Evolutionary conservation across 352 stramenopile genomes (phyloP).

Genomic region (Phytophthora foliorum): DNA sequence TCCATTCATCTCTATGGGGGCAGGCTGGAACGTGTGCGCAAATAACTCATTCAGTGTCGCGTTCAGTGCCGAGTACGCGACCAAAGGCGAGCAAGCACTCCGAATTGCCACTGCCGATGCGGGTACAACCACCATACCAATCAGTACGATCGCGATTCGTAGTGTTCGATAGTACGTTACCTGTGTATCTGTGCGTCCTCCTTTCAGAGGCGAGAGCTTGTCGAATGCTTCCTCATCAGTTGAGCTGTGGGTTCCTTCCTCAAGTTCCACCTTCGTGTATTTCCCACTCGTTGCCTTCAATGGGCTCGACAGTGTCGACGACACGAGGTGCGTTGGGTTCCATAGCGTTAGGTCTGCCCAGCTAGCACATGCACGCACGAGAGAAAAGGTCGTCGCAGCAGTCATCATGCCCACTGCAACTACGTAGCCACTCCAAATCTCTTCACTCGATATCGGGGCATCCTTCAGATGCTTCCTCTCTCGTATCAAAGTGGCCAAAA

Average conservation of each 20-base stretch:
- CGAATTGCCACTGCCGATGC: not conserved
- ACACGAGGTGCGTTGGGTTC: conserved; percentile 10
- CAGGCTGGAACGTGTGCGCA: conserved; percentile 14
- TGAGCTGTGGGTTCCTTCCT: not conserved
- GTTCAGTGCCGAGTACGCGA: conserved; percentile 39
- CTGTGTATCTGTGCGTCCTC: not conserved
- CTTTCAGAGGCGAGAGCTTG: not conserved
- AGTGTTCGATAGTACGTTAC: not conserved
- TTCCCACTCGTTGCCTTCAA: not conserved
- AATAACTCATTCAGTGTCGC: conserved; percentile 42
- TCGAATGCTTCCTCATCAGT: not conserved
- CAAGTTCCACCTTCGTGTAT: conserved; percentile 4
- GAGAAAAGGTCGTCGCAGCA: conserved; percentile 9
- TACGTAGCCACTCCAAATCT: conserved; percentile 37
- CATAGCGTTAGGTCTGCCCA: conserved; percentile 11
- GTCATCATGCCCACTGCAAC: conserved; percentile 15
- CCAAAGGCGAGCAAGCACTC: conserved; percentile 20
- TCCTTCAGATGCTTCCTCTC: conserved; percentile 42
- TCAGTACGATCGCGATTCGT: conserved; percentile 1
- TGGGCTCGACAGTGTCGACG: no score
- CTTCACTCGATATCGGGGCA: conserved; percentile 32
- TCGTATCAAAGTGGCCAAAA: conserved; percentile 21
- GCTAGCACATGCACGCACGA: conserved; percentile 1
- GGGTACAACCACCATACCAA: conserved; percentile 10
- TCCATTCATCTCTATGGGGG: not conserved